Percentiles rank a stretch among this genome's conserved stretches.
These are phyloP conservation scores for Yarrowia sp. DNA, from an alignment of 805 yeast genomes.

Conservation along the genomic window DNA sequence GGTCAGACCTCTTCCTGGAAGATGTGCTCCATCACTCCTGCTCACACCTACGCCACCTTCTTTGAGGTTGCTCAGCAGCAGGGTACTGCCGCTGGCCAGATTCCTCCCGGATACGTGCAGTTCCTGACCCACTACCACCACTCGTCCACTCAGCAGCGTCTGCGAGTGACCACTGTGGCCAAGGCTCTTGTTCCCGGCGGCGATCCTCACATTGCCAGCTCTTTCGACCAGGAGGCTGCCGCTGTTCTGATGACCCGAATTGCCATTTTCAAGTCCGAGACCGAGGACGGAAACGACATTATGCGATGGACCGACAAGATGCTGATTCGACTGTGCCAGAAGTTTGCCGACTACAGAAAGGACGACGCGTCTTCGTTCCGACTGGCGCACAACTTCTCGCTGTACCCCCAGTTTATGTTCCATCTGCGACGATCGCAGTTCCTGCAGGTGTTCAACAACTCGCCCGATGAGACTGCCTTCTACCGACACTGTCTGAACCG, in stretches of 20 bases:
- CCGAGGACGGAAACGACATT: constrained; percentile 90
- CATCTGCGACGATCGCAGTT: constrained; percentile 93
- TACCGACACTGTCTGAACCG: constrained; percentile 86
- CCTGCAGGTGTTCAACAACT: constrained; percentile 89
- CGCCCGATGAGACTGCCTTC: constrained; percentile 96
- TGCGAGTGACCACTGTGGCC: constrained; percentile 84
- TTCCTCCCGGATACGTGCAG: constrained; percentile 58
- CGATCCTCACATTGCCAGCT: constrained; percentile 56
- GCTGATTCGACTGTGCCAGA: constrained; percentile 80
- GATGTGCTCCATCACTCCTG: constrained; percentile 83
- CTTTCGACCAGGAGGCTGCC: constrained; percentile 97
- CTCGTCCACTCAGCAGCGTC: constrained; percentile 80
- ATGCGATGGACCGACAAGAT: constrained; percentile 90
- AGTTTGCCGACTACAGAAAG: constrained; percentile 85
- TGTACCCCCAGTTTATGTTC: constrained; percentile 93
- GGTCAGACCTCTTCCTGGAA: constrained; percentile 93
- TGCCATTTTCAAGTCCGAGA: constrained; percentile 74
- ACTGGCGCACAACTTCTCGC: constrained; percentile 74
- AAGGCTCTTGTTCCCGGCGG: constrained; percentile 57
- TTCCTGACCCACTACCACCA: constrained; percentile 89
- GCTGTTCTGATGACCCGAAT: constrained; percentile 86
- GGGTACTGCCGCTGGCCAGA: constrained; percentile 49
- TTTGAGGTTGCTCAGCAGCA: constrained; percentile 71
- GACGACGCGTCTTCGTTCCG: constrained; percentile 81
- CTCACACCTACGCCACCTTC: constrained; percentile 86